Evolutionary conservation across 2,329 filamentous ascomycete genomes (phyloP), one percentile per base, ranked within the genome.

Genomic region (Lasiodiplodia theobromae): DNA sequence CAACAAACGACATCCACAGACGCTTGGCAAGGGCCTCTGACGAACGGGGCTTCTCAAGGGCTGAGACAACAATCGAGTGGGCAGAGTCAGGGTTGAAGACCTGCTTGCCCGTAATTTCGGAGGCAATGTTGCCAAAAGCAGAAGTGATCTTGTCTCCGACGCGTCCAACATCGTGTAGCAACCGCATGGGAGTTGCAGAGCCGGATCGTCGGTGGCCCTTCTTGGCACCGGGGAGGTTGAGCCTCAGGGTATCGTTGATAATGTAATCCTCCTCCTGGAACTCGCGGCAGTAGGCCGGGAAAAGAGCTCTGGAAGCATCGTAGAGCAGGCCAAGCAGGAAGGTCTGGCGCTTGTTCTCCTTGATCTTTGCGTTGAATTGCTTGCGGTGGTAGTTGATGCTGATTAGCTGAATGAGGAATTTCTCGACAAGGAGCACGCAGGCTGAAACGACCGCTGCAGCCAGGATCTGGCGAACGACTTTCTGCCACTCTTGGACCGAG

Each of bases 1-100:
- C 89, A 1, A 97, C 96, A 77, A 97, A 97, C 0, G 94, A 97
- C 93, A 97, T 97, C 96, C 96, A 98, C 71, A 98, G 91, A 75
- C 96, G 91, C 73, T 89, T 91, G n/a, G 93, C 94, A 69, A 98
- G 83, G n/a, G 96, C 96, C 78, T 98, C 94, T 0, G 94, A 93
- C 7, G 93, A 92, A 69, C 87, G 86, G 53, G 88, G 89, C 82
- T 93, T 95, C 80, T 97, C 94, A 38, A 98, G 85, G 10, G 95
- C 96, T 77, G 96, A 89, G 14, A 96, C 85, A 5, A 98, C 93
- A 60, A 98, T 89, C 0, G 93, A 96, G 78, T 97, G 94, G 0
- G 94, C 90, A 5, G 94, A 92, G 75, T 92, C 95, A 16, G 93
- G 91, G 79, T 97, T 97, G 83, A 98, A 97, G 25, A 97, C 91